Base-by-base conservation (phyloP, 2,329 filamentous ascomycete species). In the Colletotrichum truncatum region DNA sequence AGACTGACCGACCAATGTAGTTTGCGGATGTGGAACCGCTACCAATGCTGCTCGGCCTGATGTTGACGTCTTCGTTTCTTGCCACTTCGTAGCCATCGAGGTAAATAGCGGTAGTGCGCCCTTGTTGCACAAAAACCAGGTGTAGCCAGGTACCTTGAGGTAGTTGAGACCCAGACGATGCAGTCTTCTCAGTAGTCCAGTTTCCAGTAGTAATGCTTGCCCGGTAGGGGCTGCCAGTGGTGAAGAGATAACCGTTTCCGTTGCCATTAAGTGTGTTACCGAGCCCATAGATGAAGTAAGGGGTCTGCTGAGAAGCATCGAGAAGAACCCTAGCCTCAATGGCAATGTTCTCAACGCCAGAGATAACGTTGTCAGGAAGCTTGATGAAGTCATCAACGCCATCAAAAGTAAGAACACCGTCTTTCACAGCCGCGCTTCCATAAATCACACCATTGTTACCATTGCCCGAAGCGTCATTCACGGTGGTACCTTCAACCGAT, bases 61-160 rank as follows among this genome's bases (percentile, higher is more conserved):
- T 38, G 14, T 56, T 62, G 21, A 65, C 57, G 9, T 60, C 39
- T 16, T 66, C 52, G 12, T 69, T 55, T 11, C 64, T 48, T 8
- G 58, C 69, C 23, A 54, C 53, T 36, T 65, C 63, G 28, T 78
- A 77, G 56, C 77, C 75, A 58, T 79, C 73, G 16, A 84, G 70
- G 25, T 78, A 73, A 23, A 74, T 67, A 6, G 73, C 71, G 34
- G 64, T 41, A 3, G 67, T 69, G 4, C 61, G 41, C 23, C 66
- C 64, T n/a, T 49, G 34, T 23, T 72, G 54, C 6, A 66, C 67
- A 43, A 69, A 73, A 2, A 66, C 58, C 18, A 73, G 36, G 34
- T 69, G 66, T 32, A 67, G 26, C 71, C 70, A 73, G 26, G 43
- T 43, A n/a, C 64, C 64, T 12, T 55, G 55, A 4, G 70, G 69